Conservation (phyloP, 306 rosid genomes). For the Cucurbita maxima region DNA sequence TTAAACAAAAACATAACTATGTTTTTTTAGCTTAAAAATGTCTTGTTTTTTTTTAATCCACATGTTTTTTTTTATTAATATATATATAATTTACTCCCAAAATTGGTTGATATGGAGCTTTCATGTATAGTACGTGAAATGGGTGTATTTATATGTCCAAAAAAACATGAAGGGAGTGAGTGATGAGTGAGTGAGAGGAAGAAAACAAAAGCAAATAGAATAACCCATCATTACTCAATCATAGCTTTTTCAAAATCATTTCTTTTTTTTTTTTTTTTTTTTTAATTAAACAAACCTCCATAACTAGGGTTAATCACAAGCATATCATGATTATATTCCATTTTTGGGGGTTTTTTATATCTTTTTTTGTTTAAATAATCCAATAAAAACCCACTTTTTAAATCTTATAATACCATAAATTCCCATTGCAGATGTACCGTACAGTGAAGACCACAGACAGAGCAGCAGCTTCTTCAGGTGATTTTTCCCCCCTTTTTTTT, state of each 20-base stretch:
- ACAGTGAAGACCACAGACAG: slow-evolving; percentile 69
- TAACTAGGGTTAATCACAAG: slow-evolving; percentile 53
- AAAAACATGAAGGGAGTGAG: neutral
- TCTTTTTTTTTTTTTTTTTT: neutral
- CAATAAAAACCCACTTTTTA: neutral
- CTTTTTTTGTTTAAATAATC: neutral
- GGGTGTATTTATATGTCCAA: neutral
- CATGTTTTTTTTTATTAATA: neutral
- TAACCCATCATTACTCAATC: slow-evolving; percentile 85
- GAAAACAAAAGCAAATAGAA: neutral
- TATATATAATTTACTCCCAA: no score
- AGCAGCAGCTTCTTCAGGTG: slow-evolving; percentile 36
- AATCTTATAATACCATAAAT: neutral
- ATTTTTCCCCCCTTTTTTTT: neutral
- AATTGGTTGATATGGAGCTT: neutral
- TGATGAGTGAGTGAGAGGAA: neutral
- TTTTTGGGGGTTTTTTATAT: neutral
- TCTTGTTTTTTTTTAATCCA: neutral
- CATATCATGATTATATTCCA: neutral
- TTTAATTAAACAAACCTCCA: slow-evolving; percentile 22
- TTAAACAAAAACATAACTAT: neutral
- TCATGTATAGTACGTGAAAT: neutral
- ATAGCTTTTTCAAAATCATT: slow-evolving; percentile 36
- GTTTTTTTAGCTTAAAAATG: neutral
- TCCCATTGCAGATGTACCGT: slow-evolving; percentile 51